Percentiles rank a stretch among this genome's conserved stretches.
Evolutionary conservation across 2,329 filamentous ascomycete genomes (phyloP).

Genomic region (Metarhizium album): DNA sequence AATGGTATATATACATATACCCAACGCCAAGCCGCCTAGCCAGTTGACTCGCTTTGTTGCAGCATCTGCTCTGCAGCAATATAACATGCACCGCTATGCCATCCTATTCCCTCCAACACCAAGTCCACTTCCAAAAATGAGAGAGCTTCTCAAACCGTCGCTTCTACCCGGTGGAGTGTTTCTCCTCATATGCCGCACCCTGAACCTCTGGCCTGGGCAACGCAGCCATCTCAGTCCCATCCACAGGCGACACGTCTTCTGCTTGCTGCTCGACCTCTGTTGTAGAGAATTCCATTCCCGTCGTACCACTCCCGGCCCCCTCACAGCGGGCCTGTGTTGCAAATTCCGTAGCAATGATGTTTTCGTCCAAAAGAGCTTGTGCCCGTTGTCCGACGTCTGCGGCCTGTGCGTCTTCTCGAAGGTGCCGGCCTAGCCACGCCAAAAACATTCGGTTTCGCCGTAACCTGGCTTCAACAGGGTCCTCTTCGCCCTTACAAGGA

Average conservation of each 20-base stretch:
- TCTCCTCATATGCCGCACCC: neutral
- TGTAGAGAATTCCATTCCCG: slow-evolving; percentile 16
- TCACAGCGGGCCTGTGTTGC: slow-evolving; percentile 4
- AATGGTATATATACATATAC: too few species aligned
- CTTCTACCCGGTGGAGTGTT: slow-evolving; percentile 1
- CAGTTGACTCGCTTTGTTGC: neutral
- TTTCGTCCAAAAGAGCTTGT: slow-evolving; percentile 1
- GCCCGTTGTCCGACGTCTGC: neutral
- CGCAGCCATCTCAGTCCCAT: neutral
- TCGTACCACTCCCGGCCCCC: neutral
- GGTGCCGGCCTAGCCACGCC: neutral
- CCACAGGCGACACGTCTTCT: neutral
- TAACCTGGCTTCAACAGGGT: neutral
- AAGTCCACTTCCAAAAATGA: neutral
- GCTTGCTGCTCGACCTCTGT: slow-evolving; percentile 15
- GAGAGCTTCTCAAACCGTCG: neutral
- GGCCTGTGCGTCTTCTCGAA: neutral
- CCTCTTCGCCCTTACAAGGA: neutral
- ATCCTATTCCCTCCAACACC: neutral
- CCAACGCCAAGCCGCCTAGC: too few species aligned
- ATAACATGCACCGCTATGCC: neutral
- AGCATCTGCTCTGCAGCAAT: neutral
- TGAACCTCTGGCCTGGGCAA: neutral
- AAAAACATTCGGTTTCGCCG: neutral
- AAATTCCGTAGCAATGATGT: slow-evolving; percentile 6